Evolutionary conservation across 768 basidiomycete genomes (phyloP).

Genomic region (Boletus rubescentipes): DNA sequence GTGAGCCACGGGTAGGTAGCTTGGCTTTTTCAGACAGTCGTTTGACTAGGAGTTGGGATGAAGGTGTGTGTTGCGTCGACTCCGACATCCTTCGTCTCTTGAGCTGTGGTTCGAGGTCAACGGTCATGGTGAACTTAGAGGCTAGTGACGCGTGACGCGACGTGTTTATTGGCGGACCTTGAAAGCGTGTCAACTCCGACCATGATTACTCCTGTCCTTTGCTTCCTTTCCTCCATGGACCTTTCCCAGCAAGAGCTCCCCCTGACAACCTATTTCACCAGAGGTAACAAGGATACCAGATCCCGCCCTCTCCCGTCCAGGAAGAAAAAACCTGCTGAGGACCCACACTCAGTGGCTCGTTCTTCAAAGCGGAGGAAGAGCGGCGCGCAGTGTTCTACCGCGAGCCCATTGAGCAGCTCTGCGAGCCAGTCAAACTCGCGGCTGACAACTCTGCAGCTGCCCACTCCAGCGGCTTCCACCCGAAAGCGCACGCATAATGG

Average conservation of each 20-base stretch:
- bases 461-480: slow-evolving; percentile 21
- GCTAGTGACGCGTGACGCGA: slow-evolving; percentile 18
- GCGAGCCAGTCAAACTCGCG: slow-evolving; percentile 4
- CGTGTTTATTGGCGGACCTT: slow-evolving; percentile 27
- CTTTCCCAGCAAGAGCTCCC: slow-evolving; percentile 35
- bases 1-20: slow-evolving; percentile 83
- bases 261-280: slow-evolving; percentile 28
- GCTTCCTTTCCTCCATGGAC: slow-evolving; percentile 21
- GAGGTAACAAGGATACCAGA: slow-evolving; percentile 9
- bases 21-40: slow-evolving; percentile 78
- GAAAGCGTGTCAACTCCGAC: slow-evolving; percentile 44
- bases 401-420: neutral
- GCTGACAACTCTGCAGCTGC: slow-evolving; percentile 15
- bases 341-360: slow-evolving; percentile 2
- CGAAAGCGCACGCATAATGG: slow-evolving; percentile 15
- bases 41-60: slow-evolving; percentile 72
- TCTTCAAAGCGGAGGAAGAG: slow-evolving; percentile 23
- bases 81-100: slow-evolving; percentile 67
- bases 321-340: slow-evolving; percentile 2
- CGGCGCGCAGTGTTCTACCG: neutral
- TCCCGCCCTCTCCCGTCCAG: neutral
- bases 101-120: slow-evolving; percentile 34
- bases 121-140: slow-evolving; percentile 5
- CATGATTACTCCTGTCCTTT: neutral
- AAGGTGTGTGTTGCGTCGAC: slow-evolving; percentile 36